Percentiles rank a stretch among this genome's conserved stretches.
These are phyloP conservation scores for Diversispora epigaea DNA, from an alignment of 192 early-diverging fungal genomes.

Conservation along the genomic window DNA sequence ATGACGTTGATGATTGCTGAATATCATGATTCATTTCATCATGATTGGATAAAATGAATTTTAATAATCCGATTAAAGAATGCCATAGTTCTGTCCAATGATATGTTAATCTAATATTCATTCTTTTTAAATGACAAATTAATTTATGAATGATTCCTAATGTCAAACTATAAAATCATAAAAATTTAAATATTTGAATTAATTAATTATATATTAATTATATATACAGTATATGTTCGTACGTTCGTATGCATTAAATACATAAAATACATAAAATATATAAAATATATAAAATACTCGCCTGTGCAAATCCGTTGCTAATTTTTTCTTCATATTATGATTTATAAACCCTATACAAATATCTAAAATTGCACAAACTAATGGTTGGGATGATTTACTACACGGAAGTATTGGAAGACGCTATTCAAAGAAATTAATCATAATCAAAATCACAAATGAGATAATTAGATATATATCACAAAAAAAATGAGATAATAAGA, in stretches of 20 bases:
- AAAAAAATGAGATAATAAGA: slow-evolving; percentile 19
- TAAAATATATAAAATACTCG: slow-evolving; percentile 12
- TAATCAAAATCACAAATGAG: not conserved
- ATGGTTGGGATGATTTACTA: slow-evolving; percentile 39
- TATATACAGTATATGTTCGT: not conserved
- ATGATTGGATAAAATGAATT: slow-evolving; percentile 45
- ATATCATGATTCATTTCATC: slow-evolving; percentile 36
- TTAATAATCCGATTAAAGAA: slow-evolving; percentile 43
- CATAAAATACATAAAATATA: not conserved
- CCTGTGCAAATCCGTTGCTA: slow-evolving; percentile 51
- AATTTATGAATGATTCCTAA: slow-evolving; percentile 39
- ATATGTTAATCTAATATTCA: slow-evolving; percentile 47
- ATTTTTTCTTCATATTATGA: slow-evolving; percentile 57
- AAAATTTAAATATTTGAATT: not conserved
- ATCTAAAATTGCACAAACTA: slow-evolving; percentile 49
- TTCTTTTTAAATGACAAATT: slow-evolving; percentile 30
- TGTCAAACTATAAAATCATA: slow-evolving; percentile 18
- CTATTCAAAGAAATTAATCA: slow-evolving; percentile 34
- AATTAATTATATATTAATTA: not conserved
- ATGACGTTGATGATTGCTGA: not conserved
- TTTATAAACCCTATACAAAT: slow-evolving; percentile 50
- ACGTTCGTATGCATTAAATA: not conserved
- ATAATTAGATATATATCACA: slow-evolving; percentile 6
- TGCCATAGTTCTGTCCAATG: slow-evolving; percentile 60
- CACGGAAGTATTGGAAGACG: slow-evolving; percentile 48